These are phyloP conservation scores for Candida odintsovae DNA, from an alignment of 805 yeast genomes.

Conservation along the genomic window DNA sequence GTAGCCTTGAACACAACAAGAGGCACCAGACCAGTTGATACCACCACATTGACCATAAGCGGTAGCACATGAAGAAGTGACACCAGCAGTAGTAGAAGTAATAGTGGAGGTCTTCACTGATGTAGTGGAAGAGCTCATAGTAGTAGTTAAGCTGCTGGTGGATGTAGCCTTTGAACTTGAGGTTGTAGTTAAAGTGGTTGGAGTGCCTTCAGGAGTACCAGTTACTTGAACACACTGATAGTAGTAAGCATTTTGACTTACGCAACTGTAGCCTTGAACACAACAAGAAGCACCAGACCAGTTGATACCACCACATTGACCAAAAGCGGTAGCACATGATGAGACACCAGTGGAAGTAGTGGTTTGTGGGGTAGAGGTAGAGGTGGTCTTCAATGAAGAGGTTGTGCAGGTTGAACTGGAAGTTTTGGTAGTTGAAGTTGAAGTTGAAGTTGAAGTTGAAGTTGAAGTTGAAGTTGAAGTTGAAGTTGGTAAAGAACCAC, in stretches of 20 bases:
- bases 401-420: not conserved
- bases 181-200: no score
- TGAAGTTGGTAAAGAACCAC: not conserved
- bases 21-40: conserved; percentile 5
- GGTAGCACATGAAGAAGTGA: conserved; percentile 1
- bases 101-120: no score
- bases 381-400: not conserved
- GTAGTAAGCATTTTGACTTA: conserved; percentile 8
- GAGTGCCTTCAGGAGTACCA: no score
- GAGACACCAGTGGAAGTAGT: conserved; percentile 1
- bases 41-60: conserved; percentile 18
- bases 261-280: conserved; percentile 9
- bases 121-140: no score
- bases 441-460: not conserved
- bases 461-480: not conserved
- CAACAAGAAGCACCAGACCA: conserved; percentile 11
- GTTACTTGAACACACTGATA: conserved; percentile 13
- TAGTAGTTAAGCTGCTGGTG: no score
- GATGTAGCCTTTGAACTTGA: no score
- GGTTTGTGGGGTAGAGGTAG: not conserved
- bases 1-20: conserved; percentile 10
- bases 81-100: conserved; percentile 1
- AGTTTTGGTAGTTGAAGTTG: conserved; percentile 1
- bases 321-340: conserved; percentile 3
- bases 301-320: conserved; percentile 16